These are phyloP conservation scores for Pelargonium citronellum DNA, from an alignment of 441 rosid species.

Conservation along the genomic window DNA sequence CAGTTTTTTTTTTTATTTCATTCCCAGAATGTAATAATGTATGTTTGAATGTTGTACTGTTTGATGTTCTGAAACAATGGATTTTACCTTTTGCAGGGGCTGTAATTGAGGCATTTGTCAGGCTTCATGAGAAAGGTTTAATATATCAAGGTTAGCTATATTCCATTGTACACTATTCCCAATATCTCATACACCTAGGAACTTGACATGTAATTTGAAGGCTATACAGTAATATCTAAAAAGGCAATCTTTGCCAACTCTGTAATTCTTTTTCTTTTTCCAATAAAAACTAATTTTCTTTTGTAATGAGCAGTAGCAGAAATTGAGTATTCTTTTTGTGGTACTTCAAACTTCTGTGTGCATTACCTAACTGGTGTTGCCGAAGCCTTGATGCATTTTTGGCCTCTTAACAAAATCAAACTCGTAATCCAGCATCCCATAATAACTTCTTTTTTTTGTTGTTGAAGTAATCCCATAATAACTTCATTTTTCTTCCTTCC, in stretches of 20 bases:
- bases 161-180: conserved; percentile 10
- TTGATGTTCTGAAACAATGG: conserved; percentile 28
- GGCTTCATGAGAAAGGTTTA: conserved; percentile 89
- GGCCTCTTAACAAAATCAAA: background rate
- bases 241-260: background rate
- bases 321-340: background rate
- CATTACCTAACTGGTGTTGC: background rate
- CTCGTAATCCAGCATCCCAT: background rate
- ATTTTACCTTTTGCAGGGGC: conserved; percentile 53
- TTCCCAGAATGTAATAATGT: background rate
- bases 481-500: background rate
- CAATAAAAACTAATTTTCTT: background rate
- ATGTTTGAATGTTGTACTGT: conserved; percentile 9
- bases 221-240: background rate
- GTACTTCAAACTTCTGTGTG: background rate
- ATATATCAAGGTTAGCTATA: conserved; percentile 68
- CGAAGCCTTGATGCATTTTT: conserved; percentile 2
- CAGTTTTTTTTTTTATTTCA: background rate
- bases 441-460: no score
- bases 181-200: conserved; percentile 5
- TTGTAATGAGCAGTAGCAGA: background rate
- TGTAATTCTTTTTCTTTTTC: background rate
- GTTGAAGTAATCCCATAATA: background rate
- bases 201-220: background rate
- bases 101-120: conserved; percentile 83